Evolutionary conservation across 345 rosid species (phyloP).

Genomic region (Psidium guajava): DNA sequence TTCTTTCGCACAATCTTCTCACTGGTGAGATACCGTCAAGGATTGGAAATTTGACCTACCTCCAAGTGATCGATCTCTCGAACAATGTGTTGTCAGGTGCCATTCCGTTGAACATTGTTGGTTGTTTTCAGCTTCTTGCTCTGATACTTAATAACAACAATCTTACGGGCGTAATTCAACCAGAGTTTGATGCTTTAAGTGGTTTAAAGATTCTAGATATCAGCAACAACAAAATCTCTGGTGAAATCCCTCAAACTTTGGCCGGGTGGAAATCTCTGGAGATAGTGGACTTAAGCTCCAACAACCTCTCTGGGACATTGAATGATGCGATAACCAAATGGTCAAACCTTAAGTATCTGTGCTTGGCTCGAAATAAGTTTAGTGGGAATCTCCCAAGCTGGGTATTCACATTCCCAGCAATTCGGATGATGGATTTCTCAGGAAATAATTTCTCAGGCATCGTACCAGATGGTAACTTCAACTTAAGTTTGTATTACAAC

Average conservation of each 20-base stretch:
- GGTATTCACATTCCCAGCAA: slow-evolving; percentile 62
- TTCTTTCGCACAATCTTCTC: slow-evolving; percentile 75
- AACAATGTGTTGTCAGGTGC: slow-evolving; percentile 65
- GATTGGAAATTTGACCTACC: slow-evolving; percentile 82
- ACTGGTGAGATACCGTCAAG: slow-evolving; percentile 70
- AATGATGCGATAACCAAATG: slow-evolving; percentile 86
- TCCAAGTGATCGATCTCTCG: slow-evolving; percentile 77
- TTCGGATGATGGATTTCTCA: slow-evolving; percentile 69
- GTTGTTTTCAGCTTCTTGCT: slow-evolving; percentile 83
- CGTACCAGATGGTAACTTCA: slow-evolving; percentile 74
- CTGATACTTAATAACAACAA: slow-evolving; percentile 61
- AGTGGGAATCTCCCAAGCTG: slow-evolving; percentile 64
- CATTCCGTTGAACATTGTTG: slow-evolving; percentile 74
- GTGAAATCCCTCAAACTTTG: slow-evolving; percentile 83
- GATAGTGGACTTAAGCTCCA: slow-evolving; percentile 77
- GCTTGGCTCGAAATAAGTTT: slow-evolving; percentile 69
- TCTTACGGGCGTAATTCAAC: slow-evolving; percentile 79
- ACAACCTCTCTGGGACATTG: slow-evolving; percentile 67
- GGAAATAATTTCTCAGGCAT: slow-evolving; percentile 68
- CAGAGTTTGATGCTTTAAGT: slow-evolving; percentile 82
- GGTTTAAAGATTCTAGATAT: slow-evolving; percentile 70
- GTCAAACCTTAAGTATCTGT: slow-evolving; percentile 68
- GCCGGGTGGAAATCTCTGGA: slow-evolving; percentile 82
- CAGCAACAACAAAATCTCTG: slow-evolving; percentile 67
- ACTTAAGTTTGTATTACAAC: slow-evolving; percentile 43